These are phyloP conservation scores for Xenosphaeropsis pyriputrescens DNA, from an alignment of 2,329 filamentous ascomycete species.

Conservation along the genomic window DNA sequence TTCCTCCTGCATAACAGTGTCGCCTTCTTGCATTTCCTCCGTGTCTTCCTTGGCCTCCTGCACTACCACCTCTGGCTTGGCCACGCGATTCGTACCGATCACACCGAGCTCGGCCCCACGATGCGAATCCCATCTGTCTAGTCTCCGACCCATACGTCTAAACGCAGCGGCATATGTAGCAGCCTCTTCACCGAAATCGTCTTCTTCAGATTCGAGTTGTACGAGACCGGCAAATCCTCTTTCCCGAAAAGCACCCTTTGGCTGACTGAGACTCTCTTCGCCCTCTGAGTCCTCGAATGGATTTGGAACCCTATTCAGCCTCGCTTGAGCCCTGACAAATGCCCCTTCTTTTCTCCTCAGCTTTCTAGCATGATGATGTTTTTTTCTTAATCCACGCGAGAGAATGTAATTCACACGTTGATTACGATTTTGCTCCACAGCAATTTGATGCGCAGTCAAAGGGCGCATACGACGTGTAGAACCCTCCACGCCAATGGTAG, in stretches of 20 bases:
- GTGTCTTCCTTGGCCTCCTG: constrained; percentile 13
- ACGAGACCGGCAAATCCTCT: constrained; percentile 49
- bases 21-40: constrained; percentile 11
- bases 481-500: constrained; percentile 35
- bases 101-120: constrained; percentile 13
- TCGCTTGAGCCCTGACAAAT: constrained; percentile 50
- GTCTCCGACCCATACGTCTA: constrained; percentile 43
- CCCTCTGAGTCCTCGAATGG: constrained; percentile 49
- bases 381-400: constrained; percentile 54
- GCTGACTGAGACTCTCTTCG: constrained; percentile 28
- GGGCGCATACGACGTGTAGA: constrained; percentile 49
- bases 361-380: constrained; percentile 49
- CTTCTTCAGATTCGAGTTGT: constrained; percentile 43
- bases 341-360: constrained; percentile 48
- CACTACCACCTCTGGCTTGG: constrained; percentile 1
- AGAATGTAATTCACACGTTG: constrained; percentile 73
- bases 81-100: constrained; percentile 14
- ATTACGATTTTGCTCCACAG: constrained; percentile 64
- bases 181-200: constrained; percentile 67
- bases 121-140: constrained; percentile 54
- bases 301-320: constrained; percentile 40
- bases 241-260: constrained; percentile 29
- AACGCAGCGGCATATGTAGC: constrained; percentile 51
- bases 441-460: constrained; percentile 68
- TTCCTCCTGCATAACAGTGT: constrained; percentile 12